Conservation (phyloP, 106 monocot genomes). For the Posidonia australis region DNA sequence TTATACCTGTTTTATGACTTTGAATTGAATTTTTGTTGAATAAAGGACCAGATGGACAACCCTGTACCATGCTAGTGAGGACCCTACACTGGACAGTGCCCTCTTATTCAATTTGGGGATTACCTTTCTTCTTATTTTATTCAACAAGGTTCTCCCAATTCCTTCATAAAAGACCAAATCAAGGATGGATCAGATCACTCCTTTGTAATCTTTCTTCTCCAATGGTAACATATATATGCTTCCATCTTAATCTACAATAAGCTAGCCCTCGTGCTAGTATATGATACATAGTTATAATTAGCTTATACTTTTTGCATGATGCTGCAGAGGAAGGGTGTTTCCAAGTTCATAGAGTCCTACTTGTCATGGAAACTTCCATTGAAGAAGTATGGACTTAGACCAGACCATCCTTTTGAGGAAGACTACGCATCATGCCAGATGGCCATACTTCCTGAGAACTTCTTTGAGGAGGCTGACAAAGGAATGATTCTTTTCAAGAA, state of each 20-base stretch:
- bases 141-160: conserved; percentile 24
- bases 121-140: conserved; percentile 22
- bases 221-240: too few relatives aligned
- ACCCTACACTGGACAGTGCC: conserved; percentile 23
- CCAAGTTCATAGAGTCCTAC: conserved; percentile 83
- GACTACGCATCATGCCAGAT: conserved; percentile 84
- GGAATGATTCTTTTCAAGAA: conserved; percentile 54
- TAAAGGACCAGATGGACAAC: conserved; percentile 3
- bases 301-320: too few relatives aligned
- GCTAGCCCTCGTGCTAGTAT: too few relatives aligned
- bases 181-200: conserved; percentile 10
- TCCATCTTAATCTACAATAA: too few relatives aligned
- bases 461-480: conserved; percentile 60
- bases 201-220: conserved; percentile 5
- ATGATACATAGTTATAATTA: too few relatives aligned
- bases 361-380: conserved; percentile 66
- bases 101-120: conserved; percentile 23
- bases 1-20: too few relatives aligned
- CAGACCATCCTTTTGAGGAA: conserved; percentile 68
- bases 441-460: conserved; percentile 74
- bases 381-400: conserved; percentile 56
- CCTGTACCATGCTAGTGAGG: conserved; percentile 26
- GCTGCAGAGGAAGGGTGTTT: conserved; percentile 44
- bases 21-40: neutral
- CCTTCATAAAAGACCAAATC: conserved; percentile 20